These are phyloP conservation scores for Chenopodium quinoa DNA, from an alignment of 148 eudicot species.

Conservation along the genomic window DNA sequence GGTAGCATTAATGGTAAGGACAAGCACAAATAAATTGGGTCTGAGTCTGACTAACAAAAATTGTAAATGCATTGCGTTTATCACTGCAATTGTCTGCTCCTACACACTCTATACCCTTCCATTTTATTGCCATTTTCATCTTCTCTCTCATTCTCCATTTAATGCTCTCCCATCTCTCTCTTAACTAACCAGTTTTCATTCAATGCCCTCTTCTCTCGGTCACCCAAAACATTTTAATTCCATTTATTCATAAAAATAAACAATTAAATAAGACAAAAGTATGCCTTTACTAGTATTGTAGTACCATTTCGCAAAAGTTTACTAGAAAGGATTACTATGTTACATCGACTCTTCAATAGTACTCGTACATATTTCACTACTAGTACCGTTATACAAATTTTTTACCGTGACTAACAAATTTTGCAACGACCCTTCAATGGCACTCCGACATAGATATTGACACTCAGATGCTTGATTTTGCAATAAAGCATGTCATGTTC, in stretches of 20 bases:
- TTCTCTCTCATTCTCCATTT: background rate
- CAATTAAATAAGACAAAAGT: background rate
- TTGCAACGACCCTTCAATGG: background rate
- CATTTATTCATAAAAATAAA: too few species aligned
- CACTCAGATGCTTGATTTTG: background rate
- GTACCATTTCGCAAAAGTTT: slow-evolving; percentile 5
- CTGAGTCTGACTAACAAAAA: slow-evolving; percentile 12
- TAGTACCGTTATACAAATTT: background rate
- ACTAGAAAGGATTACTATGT: slow-evolving; percentile 1
- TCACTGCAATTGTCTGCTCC: slow-evolving; percentile 31
- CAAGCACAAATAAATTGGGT: slow-evolving; percentile 23
- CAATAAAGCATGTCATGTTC: background rate
- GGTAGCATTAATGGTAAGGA: slow-evolving; percentile 22
- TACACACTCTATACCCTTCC: background rate
- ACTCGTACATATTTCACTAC: background rate
- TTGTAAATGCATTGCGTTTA: slow-evolving; percentile 26
- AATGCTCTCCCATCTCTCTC: slow-evolving; percentile 13
- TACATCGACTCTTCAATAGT: slow-evolving; percentile 1
- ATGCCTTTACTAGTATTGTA: background rate
- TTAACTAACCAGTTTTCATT: slow-evolving; percentile 3
- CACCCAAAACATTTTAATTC: background rate
- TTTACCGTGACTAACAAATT: background rate
- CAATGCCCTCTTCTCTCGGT: slow-evolving; percentile 24
- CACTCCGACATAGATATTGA: slow-evolving; percentile 9
- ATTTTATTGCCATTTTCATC: background rate